Percentiles rank a stretch among this genome's conserved stretches.
These are phyloP conservation scores for Xylaria sp. DNA, from an alignment of 2,329 filamentous ascomycete species.

Conservation along the genomic window DNA sequence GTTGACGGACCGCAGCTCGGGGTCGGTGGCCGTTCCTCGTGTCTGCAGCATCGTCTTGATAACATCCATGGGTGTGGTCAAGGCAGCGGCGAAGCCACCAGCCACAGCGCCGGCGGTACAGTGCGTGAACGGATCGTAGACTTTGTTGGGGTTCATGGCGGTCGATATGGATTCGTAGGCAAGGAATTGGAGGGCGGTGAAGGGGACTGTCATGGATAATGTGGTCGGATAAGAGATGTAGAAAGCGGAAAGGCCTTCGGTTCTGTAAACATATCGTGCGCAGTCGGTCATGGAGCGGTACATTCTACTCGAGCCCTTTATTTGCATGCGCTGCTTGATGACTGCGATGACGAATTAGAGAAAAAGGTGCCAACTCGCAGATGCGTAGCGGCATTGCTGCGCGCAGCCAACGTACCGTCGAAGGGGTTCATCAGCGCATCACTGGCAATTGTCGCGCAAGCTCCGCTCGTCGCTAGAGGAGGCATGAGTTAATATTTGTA, in stretches of 20 bases:
- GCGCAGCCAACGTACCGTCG: conserved; percentile 74
- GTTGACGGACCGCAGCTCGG: conserved; percentile 85
- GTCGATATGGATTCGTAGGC: conserved; percentile 98
- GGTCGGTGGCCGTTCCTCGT: conserved; percentile 82
- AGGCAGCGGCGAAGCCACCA: conserved; percentile 89
- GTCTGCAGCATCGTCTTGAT: conserved; percentile 99
- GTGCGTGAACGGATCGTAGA: conserved; percentile 93
- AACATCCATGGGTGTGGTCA: conserved; percentile 96
- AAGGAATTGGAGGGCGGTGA: conserved; percentile 96
- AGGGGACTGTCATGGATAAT: conserved; percentile 97
- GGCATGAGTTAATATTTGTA: conserved; percentile 12
- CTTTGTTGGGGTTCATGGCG: conserved; percentile 84
- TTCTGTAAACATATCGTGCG: conserved; percentile 85
- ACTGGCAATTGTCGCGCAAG: conserved; percentile 94
- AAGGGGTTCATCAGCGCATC: conserved; percentile 99
- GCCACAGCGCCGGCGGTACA: conserved; percentile 92
- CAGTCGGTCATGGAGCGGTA: conserved; percentile 90
- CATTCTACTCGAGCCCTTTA: conserved; percentile 87
- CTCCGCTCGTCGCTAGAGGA: conserved; percentile 82
- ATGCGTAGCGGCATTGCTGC: neutral
- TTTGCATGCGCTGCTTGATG: conserved; percentile 99
- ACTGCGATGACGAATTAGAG: conserved; percentile 65
- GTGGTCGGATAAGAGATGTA: conserved; percentile 99
- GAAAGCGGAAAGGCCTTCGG: conserved; percentile 90
- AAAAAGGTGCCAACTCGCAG: conserved; percentile 1